Conservation (phyloP, 2,329 filamentous ascomycete genomes). For the Fusarium goolgardi region DNA sequence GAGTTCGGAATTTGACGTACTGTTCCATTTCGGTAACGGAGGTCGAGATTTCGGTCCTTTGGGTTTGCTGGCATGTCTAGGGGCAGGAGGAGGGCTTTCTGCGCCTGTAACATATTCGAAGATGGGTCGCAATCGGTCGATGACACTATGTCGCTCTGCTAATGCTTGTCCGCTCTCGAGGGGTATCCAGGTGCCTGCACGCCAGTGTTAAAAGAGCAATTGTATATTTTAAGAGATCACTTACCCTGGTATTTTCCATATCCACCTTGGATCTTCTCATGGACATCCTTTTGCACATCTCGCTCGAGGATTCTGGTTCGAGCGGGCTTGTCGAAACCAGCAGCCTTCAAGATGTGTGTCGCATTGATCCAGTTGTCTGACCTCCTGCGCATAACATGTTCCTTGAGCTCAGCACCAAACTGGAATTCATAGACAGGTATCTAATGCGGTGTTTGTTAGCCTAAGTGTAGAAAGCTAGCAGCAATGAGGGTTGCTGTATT, state of each 20-base stretch:
- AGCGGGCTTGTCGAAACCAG: conserved; percentile 96
- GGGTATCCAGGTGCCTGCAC: conserved; percentile 91
- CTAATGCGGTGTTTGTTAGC: conserved; percentile 58
- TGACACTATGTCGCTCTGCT: conserved; percentile 86
- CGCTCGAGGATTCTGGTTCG: conserved; percentile 94
- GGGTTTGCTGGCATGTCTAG: conserved; percentile 90
- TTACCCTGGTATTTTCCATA: conserved; percentile 98
- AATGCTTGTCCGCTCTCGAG: conserved; percentile 82
- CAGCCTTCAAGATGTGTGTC: conserved; percentile 98
- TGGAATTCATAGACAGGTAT: conserved; percentile 96
- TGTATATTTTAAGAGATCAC: conserved; percentile 20
- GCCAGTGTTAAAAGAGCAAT: conserved; percentile 16
- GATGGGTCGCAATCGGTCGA: conserved; percentile 84
- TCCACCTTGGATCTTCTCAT: conserved; percentile 98
- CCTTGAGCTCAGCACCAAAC: conserved; percentile 78
- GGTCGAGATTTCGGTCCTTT: conserved; percentile 71
- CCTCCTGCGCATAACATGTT: conserved; percentile 95
- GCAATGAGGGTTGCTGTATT: conserved; percentile 5
- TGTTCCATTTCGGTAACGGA: conserved; percentile 69
- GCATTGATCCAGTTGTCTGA: conserved; percentile 98
- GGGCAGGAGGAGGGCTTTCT: conserved; percentile 90
- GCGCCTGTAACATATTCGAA: conserved; percentile 90
- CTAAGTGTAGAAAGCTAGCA: not conserved
- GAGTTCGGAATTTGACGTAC: conserved; percentile 35
- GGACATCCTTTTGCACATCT: conserved; percentile 94